These are phyloP conservation scores for Podospora anserina DNA, from an alignment of 495 filamentous ascomycete genomes.

Conservation along the genomic window DNA sequence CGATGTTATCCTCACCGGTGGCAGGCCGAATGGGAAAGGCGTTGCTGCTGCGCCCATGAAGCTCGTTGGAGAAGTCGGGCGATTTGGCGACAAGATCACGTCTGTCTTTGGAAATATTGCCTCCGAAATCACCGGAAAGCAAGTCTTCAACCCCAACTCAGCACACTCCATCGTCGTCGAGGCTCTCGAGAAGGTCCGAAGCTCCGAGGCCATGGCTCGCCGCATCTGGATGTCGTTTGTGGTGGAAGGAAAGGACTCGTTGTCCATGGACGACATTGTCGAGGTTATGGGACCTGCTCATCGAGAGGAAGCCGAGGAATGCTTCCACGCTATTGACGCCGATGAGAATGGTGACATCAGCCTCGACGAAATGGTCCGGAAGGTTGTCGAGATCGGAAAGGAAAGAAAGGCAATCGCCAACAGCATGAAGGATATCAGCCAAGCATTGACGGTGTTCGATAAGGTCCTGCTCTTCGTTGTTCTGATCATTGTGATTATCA, in stretches of 20 bases:
- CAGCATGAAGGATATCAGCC: conserved; percentile 96
- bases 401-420: conserved; percentile 79
- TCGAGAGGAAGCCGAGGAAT: conserved; percentile 73
- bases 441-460: conserved; percentile 88
- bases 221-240: conserved; percentile 99
- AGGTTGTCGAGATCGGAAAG: conserved; percentile 75
- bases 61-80: conserved; percentile 72
- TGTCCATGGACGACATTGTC: conserved; percentile 75
- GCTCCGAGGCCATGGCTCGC: conserved; percentile 82
- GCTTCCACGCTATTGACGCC: conserved; percentile 72
- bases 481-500: conserved; percentile 73
- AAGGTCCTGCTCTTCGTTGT: conserved; percentile 75
- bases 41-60: conserved; percentile 71
- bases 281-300: conserved; percentile 80
- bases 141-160: conserved; percentile 85
- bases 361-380: conserved; percentile 92
- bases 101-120: conserved; percentile 92
- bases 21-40: conserved; percentile 46
- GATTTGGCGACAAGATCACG: conserved; percentile 86
- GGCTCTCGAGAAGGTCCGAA: conserved; percentile 76
- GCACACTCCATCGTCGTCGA: conserved; percentile 85
- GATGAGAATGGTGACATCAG: conserved; percentile 92
- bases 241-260: conserved; percentile 75
- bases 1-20: conserved; percentile 45
- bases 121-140: conserved; percentile 88